Percentiles rank a stretch among this genome's conserved stretches.
These are phyloP conservation scores for Sugiyamaella mastotermitis DNA, from an alignment of 805 yeast genomes.

Conservation along the genomic window DNA sequence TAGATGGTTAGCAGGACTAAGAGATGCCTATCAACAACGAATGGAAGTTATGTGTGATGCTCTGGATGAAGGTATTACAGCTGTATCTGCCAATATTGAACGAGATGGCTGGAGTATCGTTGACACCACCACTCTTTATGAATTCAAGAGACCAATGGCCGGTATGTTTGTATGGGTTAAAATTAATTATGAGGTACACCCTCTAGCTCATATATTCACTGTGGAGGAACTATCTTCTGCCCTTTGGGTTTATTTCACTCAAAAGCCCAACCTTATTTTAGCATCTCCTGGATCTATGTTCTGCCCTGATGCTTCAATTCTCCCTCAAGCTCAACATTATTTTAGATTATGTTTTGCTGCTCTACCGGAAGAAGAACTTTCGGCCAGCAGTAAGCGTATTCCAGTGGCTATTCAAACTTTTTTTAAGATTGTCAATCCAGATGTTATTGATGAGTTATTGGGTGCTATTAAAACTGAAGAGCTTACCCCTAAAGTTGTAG, in stretches of 20 bases:
- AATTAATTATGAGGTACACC: slow-evolving; percentile 47
- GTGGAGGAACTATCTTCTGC: slow-evolving; percentile 13
- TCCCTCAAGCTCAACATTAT: slow-evolving; percentile 6
- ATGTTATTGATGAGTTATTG: slow-evolving; percentile 9
- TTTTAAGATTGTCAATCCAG: slow-evolving; percentile 10
- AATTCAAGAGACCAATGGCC: slow-evolving; percentile 36
- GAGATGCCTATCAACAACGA: slow-evolving; percentile 71
- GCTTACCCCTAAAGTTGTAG: background rate
- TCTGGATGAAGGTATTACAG: slow-evolving; percentile 42
- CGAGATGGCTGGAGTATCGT: slow-evolving; percentile 9
- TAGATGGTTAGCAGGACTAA: slow-evolving; percentile 76
- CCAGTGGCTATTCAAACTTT: slow-evolving; percentile 14
- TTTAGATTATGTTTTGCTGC: slow-evolving; percentile 20
- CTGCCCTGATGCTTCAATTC: slow-evolving; percentile 8
- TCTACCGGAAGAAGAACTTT: slow-evolving; percentile 11
- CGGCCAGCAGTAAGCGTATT: slow-evolving; percentile 9
- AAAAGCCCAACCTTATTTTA: slow-evolving; percentile 13
- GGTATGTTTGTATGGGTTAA: slow-evolving; percentile 48
- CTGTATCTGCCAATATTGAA: slow-evolving; percentile 23
- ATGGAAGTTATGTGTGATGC: slow-evolving; percentile 81
- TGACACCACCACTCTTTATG: slow-evolving; percentile 3
- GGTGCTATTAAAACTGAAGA: background rate
- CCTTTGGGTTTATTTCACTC: slow-evolving; percentile 11
- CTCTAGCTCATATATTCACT: slow-evolving; percentile 20
- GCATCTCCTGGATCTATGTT: slow-evolving; percentile 16